Evolutionary conservation across 208 protist genomes (phyloP), one percentile per base, ranked within the genome.

Genomic region (Vickermania spadyakhi): DNA sequence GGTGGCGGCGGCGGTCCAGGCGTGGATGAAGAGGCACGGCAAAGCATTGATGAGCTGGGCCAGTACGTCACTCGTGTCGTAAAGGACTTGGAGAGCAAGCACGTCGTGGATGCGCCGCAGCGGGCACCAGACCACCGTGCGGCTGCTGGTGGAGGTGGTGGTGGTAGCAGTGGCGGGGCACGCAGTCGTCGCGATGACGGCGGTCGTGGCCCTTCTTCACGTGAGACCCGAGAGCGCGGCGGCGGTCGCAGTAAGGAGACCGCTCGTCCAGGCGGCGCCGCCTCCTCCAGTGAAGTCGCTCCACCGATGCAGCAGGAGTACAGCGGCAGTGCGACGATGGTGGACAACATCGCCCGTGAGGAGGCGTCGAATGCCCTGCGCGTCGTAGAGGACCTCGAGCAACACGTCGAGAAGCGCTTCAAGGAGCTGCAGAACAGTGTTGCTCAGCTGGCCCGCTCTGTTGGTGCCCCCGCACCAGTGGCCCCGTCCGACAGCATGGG

Each of bases 281-380:
- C 21, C 58, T 13, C 51, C 51, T 7, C 5, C 7, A 23, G n/a
- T 22, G 23, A 4, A 21, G 52, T 5, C 31, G 2, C 7, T 36
- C 18, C 23, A 7, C 50, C 56, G 11, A 3, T 52, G 1, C 1
- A 18, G 25, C 41, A 29, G 45, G 22, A 11, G 5, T 51, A 26
- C 45, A 2, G 21, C 1, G 22, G 36, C 21, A 4, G 11, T 52
- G 45, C 11, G 2, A 56, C 4, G 22, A 42, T 74, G 1, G 72
- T 88, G n/a, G 87, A 94, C 57, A 42, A 72, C 2, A 66, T 88
- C 7, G 87, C 83, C 29, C 78, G 87, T 22, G 84, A 89, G 50
- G 87, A 94, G 36, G 87, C 84, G 25, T 66, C 73, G 11, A 63
- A 74, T 4, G 80, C 87, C 3, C 62, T 94, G 14, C 75, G 87